Evolutionary conservation across 805 yeast species (phyloP), one percentile per base, ranked within the genome.

Genomic region (Sugiyamaella valdiviana): DNA sequence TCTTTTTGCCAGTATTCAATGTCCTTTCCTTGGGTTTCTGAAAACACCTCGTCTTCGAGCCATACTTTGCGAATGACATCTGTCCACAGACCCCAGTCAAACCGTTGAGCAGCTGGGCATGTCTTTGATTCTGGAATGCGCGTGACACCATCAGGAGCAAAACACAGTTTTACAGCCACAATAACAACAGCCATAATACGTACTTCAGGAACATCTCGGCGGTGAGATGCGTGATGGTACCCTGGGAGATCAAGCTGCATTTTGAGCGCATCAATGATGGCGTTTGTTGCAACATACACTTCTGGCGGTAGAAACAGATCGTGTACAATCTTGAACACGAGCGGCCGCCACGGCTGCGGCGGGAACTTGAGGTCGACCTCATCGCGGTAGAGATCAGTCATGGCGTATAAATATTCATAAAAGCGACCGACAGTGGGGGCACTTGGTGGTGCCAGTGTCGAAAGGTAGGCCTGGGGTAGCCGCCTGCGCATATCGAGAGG

Each of bases 241-340:
- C 32, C 32, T 10, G 14, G 10, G 5, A 22, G n/a, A 9, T 23
- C 26, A 16, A 19, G 19, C 5, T 9, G 36, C 36, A 16, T 24
- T 9, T 29, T 16, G 14, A 41, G 36, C 12, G 36, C 36, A 10
- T 24, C 35, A 21, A n/a, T 22, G 9, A 43, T 17, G 15, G 55
- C 22, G 15, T 19, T 19, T 16, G 38, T 36, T n/a, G 44, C 51
- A 10, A 50, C 32, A 39, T 74, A 73, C 2, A 82, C 56, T 36
- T 75, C 76, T 2, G 80, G 70, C 1, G 89, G 78, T 5, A 81
- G 54, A 14, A 75, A 59, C 39, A 75, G 54, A 39, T 75, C 75
- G 2, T 70, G 61, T 2, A 74, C 63, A 1, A 71, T 50, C 48
- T 69, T 68, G 46, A 77, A 65, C 2, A 78, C 40, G 5, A 75